These are phyloP conservation scores for Lactifluus volemus DNA, from an alignment of 768 basidiomycete species.

Conservation along the genomic window DNA sequence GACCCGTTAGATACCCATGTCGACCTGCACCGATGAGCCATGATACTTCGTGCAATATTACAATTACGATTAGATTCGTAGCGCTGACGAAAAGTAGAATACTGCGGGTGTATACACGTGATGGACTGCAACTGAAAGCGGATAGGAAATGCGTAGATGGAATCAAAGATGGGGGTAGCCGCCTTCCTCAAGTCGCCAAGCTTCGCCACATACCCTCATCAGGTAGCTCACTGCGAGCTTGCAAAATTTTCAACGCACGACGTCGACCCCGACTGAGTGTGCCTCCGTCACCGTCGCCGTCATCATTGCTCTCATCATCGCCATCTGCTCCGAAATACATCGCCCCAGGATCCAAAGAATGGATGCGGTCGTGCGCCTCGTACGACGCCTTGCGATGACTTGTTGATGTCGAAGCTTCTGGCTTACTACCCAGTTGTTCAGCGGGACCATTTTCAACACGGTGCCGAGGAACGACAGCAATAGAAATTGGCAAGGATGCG, in stretches of 20 bases:
- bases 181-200: slow-evolving; percentile 36
- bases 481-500: slow-evolving; percentile 56
- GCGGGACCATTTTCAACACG: not conserved
- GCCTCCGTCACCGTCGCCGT: slow-evolving; percentile 26
- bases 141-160: slow-evolving; percentile 4
- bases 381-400: slow-evolving; percentile 47
- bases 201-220: slow-evolving; percentile 77
- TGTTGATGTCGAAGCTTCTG: slow-evolving; percentile 22
- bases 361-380: slow-evolving; percentile 57
- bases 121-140: not conserved
- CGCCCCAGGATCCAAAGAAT: slow-evolving; percentile 59
- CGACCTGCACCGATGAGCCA: not conserved
- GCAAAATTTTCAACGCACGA: slow-evolving; percentile 59
- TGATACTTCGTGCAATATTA: slow-evolving; percentile 9
- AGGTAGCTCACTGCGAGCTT: slow-evolving; percentile 60
- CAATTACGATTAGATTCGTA: slow-evolving; percentile 3
- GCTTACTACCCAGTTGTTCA: not conserved
- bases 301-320: slow-evolving; percentile 33
- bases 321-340: slow-evolving; percentile 49
- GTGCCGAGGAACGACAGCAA: slow-evolving; percentile 31
- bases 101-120: slow-evolving; percentile 12
- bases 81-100: slow-evolving; percentile 7
- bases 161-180: slow-evolving; percentile 20
- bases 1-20: not conserved
- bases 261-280: slow-evolving; percentile 40